Evolutionary conservation across 108 stramenopile species (phyloP), one percentile per base, ranked within the genome.

Genomic region (Schizochytrium sp.): DNA sequence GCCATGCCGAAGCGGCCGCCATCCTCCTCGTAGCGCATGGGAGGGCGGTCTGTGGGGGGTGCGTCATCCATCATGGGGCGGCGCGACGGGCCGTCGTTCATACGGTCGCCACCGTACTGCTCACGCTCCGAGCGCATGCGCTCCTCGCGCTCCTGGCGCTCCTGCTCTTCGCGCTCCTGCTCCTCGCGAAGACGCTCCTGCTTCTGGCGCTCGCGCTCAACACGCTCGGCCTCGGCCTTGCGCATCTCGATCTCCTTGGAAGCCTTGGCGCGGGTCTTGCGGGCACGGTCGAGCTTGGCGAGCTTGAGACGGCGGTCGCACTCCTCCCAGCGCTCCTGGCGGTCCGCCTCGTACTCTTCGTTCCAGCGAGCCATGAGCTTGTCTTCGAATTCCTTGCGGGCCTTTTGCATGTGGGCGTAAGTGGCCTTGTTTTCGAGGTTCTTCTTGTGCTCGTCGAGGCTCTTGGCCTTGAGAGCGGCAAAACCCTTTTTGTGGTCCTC

Each of bases 361-460:
- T 43, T 83, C 76, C 76, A 83, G 45, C 76, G 76, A 6, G 6
- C 19, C 48, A 83, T 47, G 12, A 83, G 51, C 25, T 47, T 83
- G 48, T 83, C 76, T 23, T 83, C 76, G 76, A 83, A 83, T 6
- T 23, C n/a, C 76, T 83, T 53, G 76, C 76, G 51, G 48, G 76
- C 45, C 48, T 53, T 53, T 45, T 83, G 48, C 76, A 83, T 83
- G 76, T 53, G 76, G 25, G 76, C 95, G 90, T 96, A 95, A 4
- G 91, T 94, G 44, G 92, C 94, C 23, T 93, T 91, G 91, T 94
- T 95, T 53, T 93, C 88, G 87, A 93, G 94, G 48, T 93, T 90
- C 88, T 96, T 95, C 91, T 96, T 94, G 58, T 90, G 90, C 57
- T 94, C 92, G 91, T 95, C 95, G 90, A 94, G 93, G 34, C 90